Base-by-base conservation (phyloP, 768 basidiomycete species). In the Hypholoma fasciculare region DNA sequence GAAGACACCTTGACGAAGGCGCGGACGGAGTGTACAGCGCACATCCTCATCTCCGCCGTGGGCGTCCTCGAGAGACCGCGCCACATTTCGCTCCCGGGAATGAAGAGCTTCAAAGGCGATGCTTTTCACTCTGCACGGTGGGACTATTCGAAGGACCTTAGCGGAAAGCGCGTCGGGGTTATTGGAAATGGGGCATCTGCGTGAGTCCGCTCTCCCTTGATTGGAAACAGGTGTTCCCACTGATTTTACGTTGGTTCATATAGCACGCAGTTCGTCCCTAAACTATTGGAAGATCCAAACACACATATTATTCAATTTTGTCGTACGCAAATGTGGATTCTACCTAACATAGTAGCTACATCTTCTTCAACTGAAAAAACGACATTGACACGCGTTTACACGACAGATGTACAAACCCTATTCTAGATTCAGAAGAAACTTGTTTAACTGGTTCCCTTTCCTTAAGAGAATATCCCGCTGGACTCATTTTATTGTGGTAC, bases 151-250 rank as follows among this genome's bases (percentile, higher is more conserved):
- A 70, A 77, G 4, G 69, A 76, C 11, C 68, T 86, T 20, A 64
- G 64, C 7, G 73, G 73, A 7, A 84, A 84, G 65, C 71, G 72
- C 9, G 77, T 88, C 6, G 85, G 79, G 1, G 79, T 88, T 5
- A 76, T 87, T 58, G 87, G 85, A 8, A 85, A 83, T 60, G 86
- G 82, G 1, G 76, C 78, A 39, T 82, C 82, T 34, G 83, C 78
- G 77, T 84, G 61, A 46, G 76, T 71, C n/a, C 58, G 46, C 16
- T 61, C 23, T 16, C 6, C 2, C 34, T 30, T 26, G 20, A n/a
- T 16, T 56, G 43, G 17, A 30, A 20, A 26, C 16, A 19, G 37
- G 19, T 3, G 40, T 62, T 17, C 23, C 1, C 4, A 40, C 30
- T 49, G 9, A 16, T 34, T 36, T 2, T 39, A 13, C 13, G 1